Base-by-base conservation (phyloP, 495 filamentous ascomycete genomes). In the Saxophila tyrrhenica region DNA sequence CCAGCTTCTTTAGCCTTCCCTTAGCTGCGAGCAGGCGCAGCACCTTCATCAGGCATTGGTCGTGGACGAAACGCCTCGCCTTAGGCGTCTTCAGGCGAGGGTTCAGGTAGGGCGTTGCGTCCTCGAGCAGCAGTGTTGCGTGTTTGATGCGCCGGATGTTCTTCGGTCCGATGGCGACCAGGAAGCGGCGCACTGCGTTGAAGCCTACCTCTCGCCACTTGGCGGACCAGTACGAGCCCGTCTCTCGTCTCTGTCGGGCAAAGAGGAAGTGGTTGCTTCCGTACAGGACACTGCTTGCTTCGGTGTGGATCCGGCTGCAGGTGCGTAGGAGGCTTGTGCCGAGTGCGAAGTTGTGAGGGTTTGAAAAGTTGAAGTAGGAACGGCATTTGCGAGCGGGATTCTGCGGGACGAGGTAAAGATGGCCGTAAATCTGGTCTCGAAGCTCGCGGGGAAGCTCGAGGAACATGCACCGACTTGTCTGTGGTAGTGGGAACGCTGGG, bases 221-320 rank as follows among this genome's bases (percentile, higher is more conserved):
- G 1, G 51, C 47, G 16, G 58, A 47, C 52, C 58, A 67, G 43
- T 62, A 67, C 3, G 58, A 53, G 0, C 49, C 52, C 13, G 58
- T 45, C 1, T 48, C 53, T 0, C 17, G 5, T 7, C 22, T 39
- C 23, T 62, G 56, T 23, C 64, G 57, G 20, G 48, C 56, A 39
- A 72, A 67, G 17, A 57, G 1, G 54, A 73, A 72, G 20, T 52
- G 58, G 50, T 71, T 71, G 51, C 65, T 59, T 16, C 63, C 58
- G 52, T 73, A 73, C 9, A 73, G 51, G 17, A 71, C 53, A 24
- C 38, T 59, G 39, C 62, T 60, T 17, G 50, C 67, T 59, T 73
- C 70, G 15, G 58, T 48, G 52, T 64, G 48, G 32, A 72, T 52
- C 13, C 58, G 49, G 24, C 51, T 59, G 57, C 68, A 72, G 20